phyloP scores from a whole-genome alignment of 2,329 filamentous ascomycete genomes.

The Chaetomium sp. region DNA sequence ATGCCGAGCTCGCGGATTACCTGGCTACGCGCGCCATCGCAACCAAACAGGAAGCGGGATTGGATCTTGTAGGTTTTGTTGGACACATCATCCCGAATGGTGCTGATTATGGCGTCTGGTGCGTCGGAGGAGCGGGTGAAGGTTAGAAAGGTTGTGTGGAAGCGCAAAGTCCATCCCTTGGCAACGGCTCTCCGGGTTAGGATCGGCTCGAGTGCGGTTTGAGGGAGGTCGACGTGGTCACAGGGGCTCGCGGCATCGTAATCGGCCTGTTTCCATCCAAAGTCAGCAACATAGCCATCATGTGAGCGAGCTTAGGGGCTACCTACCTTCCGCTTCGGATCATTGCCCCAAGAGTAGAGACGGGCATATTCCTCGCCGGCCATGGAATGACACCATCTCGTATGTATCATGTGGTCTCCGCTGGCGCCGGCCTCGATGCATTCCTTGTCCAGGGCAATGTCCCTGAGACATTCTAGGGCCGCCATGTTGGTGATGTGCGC shows the following conservation, averaged over 20 bases:
- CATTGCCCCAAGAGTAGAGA: constrained; percentile 53
- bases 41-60: constrained; percentile 61
- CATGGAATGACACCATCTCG: constrained; percentile 55
- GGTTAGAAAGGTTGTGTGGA: constrained; percentile 45
- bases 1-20: constrained; percentile 44
- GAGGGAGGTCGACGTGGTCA: constrained; percentile 48
- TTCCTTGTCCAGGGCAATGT: constrained; percentile 52
- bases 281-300: not conserved
- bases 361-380: constrained; percentile 55
- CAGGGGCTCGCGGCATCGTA: constrained; percentile 51
- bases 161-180: constrained; percentile 47
- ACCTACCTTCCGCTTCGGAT: constrained; percentile 29
- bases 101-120: constrained; percentile 36
- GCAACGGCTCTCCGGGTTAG: constrained; percentile 46
- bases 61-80: constrained; percentile 44
- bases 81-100: constrained; percentile 34
- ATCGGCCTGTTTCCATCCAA: constrained; percentile 41
- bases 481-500: constrained; percentile 64
- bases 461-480: constrained; percentile 57
- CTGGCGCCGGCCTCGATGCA: constrained; percentile 42
- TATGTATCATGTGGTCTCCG: constrained; percentile 50
- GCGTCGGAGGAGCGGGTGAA: constrained; percentile 37
- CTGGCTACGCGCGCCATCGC: constrained; percentile 52
- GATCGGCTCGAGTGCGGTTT: constrained; percentile 52
- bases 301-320: not conserved